A percentile compares a stretch with the other conserved stretches of the same genome.
phyloP scores from a whole-genome alignment of 768 basidiomycete genomes.

The Kwoniella bestiolae region DNA sequence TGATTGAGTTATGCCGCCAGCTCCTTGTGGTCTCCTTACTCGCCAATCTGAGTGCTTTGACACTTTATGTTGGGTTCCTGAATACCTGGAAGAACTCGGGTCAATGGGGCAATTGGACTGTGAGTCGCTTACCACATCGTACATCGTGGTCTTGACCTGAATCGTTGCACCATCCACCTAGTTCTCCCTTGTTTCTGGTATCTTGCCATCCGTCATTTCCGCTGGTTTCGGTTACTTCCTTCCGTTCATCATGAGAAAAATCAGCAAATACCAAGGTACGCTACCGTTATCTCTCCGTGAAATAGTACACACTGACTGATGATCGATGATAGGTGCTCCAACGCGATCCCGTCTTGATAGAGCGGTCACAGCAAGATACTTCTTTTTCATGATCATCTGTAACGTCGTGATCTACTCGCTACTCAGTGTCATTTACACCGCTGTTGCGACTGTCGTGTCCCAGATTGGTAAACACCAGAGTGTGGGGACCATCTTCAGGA shows the following conservation, averaged over 20 bases:
- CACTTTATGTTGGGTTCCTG: slow-evolving; percentile 73
- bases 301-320: neutral
- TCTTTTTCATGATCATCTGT: slow-evolving; percentile 88
- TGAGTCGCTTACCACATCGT: slow-evolving; percentile 16
- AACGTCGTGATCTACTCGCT: slow-evolving; percentile 93
- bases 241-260: slow-evolving; percentile 86
- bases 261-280: slow-evolving; percentile 72
- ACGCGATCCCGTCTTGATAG: slow-evolving; percentile 84
- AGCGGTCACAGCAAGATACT: slow-evolving; percentile 89
- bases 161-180: slow-evolving; percentile 10
- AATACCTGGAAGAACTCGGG: slow-evolving; percentile 71
- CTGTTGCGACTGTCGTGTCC: slow-evolving; percentile 59
- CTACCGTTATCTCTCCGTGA: too few species aligned
- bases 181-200: slow-evolving; percentile 88
- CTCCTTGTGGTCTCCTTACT: slow-evolving; percentile 85
- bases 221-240: slow-evolving; percentile 87
- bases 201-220: slow-evolving; percentile 85
- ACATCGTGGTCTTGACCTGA: neutral
- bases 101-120: slow-evolving; percentile 59
- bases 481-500: slow-evolving; percentile 61
- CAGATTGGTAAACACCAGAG: slow-evolving; percentile 63
- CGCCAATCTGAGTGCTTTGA: slow-evolving; percentile 81
- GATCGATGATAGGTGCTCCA: slow-evolving; percentile 61
- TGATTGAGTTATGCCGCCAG: slow-evolving; percentile 13
- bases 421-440: slow-evolving; percentile 79